Base-by-base conservation (phyloP, 2,329 filamentous ascomycete genomes). In the Fusarium pininemorale region DNA sequence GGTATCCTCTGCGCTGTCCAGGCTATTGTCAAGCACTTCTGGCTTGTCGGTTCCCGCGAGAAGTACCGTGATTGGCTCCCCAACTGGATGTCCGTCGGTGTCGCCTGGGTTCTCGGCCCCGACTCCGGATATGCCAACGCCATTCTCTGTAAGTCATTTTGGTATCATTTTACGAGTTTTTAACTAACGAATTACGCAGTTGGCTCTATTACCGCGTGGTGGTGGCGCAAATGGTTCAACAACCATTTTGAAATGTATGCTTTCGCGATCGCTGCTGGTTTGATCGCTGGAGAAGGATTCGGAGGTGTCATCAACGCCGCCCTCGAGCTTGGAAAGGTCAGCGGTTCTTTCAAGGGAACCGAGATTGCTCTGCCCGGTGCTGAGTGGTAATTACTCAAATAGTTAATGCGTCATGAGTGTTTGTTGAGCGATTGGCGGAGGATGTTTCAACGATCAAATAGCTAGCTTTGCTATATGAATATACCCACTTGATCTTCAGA, bases 241-340 rank as follows among this genome's bases (percentile, higher is more conserved):
- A 84, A 83, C 67, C 80, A 77, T 63, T 91, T 88, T 70, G 88
- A 89, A 59, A 84, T 85, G 62, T 90, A 88, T 76, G 88, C 85
- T 8, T 91, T 88, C 70, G 88, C 88, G 6, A 83, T 90, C 59
- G 90, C 90, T 1, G 90, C 90, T 22, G 89, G 90, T 65, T 79
- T 91, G 58, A 90, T 91, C 73, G 89, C 90, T 4, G 90, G 90
- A 6, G 90, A 91, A 80, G 90, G 90, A 56, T 86, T 91, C 60
- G 90, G 88, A 9, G 90, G 90, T 71, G 89, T 91, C 18, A 80
- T 91, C 66, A 90, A 90, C 72, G 89, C 90, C 12, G 82, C 81
- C 8, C 74, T 86, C 4, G 83, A 82, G 41, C 78, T 85, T 11
- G 80, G 81, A 42, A 79, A 78, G 60, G 80, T 82, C 14, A 79